These are phyloP conservation scores for Cladosporium colombiae DNA, from an alignment of 2,329 filamentous ascomycete species.

Conservation along the genomic window DNA sequence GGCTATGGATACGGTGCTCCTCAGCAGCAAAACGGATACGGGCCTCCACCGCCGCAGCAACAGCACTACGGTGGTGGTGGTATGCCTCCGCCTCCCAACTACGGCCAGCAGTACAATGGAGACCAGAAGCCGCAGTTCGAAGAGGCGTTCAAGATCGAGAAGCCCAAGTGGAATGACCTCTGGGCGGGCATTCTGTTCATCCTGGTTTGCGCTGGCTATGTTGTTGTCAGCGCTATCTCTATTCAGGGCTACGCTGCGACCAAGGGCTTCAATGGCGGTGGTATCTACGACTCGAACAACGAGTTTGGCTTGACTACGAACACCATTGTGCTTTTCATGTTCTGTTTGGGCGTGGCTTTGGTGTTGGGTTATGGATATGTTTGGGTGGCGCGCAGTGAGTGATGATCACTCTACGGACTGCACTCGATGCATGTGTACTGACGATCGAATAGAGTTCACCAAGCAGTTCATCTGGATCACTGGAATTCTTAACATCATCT, in stretches of 20 bases:
- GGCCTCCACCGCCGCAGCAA: constrained; percentile 18
- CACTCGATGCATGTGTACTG: not conserved
- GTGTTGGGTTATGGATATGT: constrained; percentile 78
- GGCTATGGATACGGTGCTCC: constrained; percentile 31
- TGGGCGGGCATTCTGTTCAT: constrained; percentile 85
- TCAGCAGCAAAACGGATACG: constrained; percentile 14
- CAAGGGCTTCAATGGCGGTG: constrained; percentile 64
- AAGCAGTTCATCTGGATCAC: constrained; percentile 93
- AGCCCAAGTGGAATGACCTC: constrained; percentile 84
- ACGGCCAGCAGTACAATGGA: constrained; percentile 30
- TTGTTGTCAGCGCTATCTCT: constrained; percentile 72
- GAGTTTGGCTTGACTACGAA: constrained; percentile 74
- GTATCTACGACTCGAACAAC: constrained; percentile 71
- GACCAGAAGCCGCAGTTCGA: constrained; percentile 64
- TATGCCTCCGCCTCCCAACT: constrained; percentile 41
- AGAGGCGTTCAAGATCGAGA: constrained; percentile 77
- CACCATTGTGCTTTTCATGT: constrained; percentile 81
- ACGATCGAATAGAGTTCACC: constrained; percentile 47
- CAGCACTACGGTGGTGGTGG: constrained; percentile 17
- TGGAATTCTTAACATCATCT: constrained; percentile 81
- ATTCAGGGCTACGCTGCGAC: constrained; percentile 72
- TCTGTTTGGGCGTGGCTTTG: constrained; percentile 72
- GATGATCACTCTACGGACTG: not conserved
- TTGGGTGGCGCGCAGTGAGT: constrained; percentile 43
- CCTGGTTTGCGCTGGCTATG: constrained; percentile 69